phyloP scores from a whole-genome alignment of 495 filamentous ascomycete genomes.

The Copromyces sp. region DNA sequence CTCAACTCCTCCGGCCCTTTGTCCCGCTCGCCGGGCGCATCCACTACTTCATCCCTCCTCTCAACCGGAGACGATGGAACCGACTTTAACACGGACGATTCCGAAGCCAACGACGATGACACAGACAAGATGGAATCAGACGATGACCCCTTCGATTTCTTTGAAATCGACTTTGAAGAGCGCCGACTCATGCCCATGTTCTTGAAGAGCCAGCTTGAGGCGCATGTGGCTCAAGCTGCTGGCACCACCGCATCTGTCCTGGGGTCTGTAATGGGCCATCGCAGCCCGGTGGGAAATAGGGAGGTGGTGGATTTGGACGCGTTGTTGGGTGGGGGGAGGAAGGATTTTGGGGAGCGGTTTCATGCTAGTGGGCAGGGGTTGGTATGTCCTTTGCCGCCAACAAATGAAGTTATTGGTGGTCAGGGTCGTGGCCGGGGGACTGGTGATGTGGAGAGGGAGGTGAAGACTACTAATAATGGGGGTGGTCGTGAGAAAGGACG shows the following conservation, averaged over 20 bases:
- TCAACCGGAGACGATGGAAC: background rate
- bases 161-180: conserved; percentile 4
- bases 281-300: background rate
- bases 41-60: background rate
- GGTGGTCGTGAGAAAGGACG: background rate
- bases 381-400: background rate
- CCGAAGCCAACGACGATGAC: background rate
- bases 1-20: no score
- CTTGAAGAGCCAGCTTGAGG: background rate
- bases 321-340: background rate
- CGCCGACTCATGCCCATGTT: conserved; percentile 15
- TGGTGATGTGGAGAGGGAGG: background rate
- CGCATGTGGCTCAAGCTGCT: background rate
- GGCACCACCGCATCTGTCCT: background rate
- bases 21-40: conserved; percentile 1
- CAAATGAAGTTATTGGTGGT: background rate
- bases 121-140: background rate
- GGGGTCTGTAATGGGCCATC: background rate
- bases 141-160: background rate
- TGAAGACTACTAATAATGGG: background rate
- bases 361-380: background rate
- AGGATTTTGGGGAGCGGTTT: background rate
- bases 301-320: background rate
- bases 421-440: background rate
- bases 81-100: background rate